Evolutionary conservation across 768 basidiomycete species (phyloP).

Genomic region (Boletus rufocinnamomeus): DNA sequence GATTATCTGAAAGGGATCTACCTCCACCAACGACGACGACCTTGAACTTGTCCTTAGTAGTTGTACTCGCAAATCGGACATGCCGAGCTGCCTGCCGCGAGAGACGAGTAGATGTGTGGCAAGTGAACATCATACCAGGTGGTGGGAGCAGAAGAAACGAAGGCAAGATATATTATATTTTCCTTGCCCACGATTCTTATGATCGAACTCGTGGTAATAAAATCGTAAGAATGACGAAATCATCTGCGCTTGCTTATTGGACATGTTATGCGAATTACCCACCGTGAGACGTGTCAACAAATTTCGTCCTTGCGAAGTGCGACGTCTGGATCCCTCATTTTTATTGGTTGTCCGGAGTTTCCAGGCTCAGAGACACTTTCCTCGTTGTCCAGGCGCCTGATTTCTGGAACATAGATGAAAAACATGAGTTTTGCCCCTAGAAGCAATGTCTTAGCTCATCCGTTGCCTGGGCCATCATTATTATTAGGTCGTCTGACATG

Average conservation of each 20-base stretch:
- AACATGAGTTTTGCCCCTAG: conserved; percentile 77
- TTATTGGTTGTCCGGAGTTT: no score
- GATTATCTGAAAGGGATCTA: conserved; percentile 32
- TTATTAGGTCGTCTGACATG: neutral
- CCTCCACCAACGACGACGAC: conserved; percentile 89
- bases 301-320: neutral
- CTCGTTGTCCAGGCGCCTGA: conserved; percentile 40
- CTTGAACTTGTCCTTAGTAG: conserved; percentile 62
- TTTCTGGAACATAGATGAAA: conserved; percentile 58
- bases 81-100: conserved; percentile 9
- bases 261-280: neutral
- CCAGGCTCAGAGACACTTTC: neutral
- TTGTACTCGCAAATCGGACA: conserved; percentile 28
- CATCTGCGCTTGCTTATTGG: neutral
- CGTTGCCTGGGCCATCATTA: neutral
- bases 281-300: neutral
- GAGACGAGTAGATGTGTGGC: conserved; percentile 7
- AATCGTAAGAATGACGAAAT: conserved; percentile 17
- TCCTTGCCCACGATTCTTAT: neutral
- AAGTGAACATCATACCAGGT: conserved; percentile 9
- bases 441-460: conserved; percentile 52
- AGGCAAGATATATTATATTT: neutral
- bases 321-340: no score
- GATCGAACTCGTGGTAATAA: conserved; percentile 5
- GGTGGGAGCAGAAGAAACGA: neutral